Conservation (phyloP, 2,329 filamentous ascomycete genomes). For the Fusarium annulatum region DNA sequence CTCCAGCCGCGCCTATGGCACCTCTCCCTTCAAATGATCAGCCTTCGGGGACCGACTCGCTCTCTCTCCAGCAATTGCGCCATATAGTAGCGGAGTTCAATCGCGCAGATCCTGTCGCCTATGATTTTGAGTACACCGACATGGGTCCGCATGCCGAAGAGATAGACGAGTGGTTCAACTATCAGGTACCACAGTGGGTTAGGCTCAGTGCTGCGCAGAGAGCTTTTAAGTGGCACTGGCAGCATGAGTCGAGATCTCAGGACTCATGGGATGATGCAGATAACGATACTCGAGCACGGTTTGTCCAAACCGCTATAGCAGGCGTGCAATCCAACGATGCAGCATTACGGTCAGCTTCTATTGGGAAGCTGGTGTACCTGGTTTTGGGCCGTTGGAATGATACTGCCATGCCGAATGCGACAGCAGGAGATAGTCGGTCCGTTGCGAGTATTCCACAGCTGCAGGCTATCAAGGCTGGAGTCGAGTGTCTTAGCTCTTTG, state of each 20-base stretch:
- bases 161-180: conserved; percentile 97
- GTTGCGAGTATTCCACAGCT: conserved; percentile 67
- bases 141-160: conserved; percentile 82
- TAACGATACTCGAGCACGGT: conserved; percentile 64
- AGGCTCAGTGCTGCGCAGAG: conserved; percentile 80
- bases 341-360: conserved; percentile 61
- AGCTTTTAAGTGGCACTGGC: conserved; percentile 83
- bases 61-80: conserved; percentile 79
- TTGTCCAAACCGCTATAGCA: conserved; percentile 66
- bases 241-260: conserved; percentile 56
- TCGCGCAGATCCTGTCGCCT: conserved; percentile 74
- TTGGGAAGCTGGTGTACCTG: conserved; percentile 70
- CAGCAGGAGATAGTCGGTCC: conserved; percentile 56
- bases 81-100: conserved; percentile 80
- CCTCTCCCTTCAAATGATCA: conserved; percentile 42
- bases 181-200: conserved; percentile 86
- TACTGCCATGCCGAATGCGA: conserved; percentile 66
- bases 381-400: conserved; percentile 77
- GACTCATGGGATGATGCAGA: conserved; percentile 74
- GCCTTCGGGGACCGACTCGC: conserved; percentile 70
- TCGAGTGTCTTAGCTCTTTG: conserved; percentile 62
- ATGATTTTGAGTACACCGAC: conserved; percentile 87
- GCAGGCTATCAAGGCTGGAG: conserved; percentile 67
- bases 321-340: conserved; percentile 58
- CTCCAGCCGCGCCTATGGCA: conserved; percentile 46